Evolutionary conservation across 768 basidiomycete species (phyloP).

Genomic region (Lactarius deliciosus): DNA sequence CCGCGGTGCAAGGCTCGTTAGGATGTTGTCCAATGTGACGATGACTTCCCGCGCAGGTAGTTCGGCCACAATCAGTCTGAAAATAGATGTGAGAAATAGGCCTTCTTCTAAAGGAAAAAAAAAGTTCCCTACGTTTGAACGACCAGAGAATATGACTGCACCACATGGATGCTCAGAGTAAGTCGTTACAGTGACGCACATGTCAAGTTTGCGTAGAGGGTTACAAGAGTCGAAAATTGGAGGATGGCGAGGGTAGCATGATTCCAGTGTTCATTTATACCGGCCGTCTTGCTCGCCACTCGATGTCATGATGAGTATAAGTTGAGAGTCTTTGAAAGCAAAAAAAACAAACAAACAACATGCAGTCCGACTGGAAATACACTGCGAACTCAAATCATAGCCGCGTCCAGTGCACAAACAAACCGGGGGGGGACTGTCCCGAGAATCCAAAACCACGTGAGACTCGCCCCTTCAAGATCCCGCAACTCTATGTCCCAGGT

Average conservation of each 20-base stretch:
- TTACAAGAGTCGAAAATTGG: not conserved
- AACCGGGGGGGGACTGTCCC: not conserved
- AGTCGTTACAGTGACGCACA: conserved; percentile 23
- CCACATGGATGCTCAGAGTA: conserved; percentile 22
- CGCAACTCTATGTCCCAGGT: not conserved
- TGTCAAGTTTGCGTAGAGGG: not conserved
- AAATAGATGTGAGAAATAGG: not conserved
- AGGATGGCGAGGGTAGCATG: not conserved
- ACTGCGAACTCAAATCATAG: not conserved
- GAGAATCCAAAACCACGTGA: no score
- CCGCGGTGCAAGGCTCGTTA: conserved; percentile 16
- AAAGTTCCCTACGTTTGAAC: conserved; percentile 13
- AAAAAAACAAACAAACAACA: not conserved
- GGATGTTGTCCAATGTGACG: conserved; percentile 17
- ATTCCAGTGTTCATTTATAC: conserved; percentile 12
- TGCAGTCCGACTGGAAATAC: not conserved
- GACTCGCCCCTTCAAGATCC: not conserved
- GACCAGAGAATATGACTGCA: conserved; percentile 18
- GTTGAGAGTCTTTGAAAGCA: not conserved
- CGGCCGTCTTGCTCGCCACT: not conserved
- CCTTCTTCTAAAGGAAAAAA: not conserved
- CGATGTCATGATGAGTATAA: not conserved
- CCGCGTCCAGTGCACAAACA: not conserved
- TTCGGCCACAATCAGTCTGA: conserved; percentile 24
- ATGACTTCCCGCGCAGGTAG: conserved; percentile 17